phyloP scores from a whole-genome alignment of 805 yeast genomes.

The Pichia ethanolica region DNA sequence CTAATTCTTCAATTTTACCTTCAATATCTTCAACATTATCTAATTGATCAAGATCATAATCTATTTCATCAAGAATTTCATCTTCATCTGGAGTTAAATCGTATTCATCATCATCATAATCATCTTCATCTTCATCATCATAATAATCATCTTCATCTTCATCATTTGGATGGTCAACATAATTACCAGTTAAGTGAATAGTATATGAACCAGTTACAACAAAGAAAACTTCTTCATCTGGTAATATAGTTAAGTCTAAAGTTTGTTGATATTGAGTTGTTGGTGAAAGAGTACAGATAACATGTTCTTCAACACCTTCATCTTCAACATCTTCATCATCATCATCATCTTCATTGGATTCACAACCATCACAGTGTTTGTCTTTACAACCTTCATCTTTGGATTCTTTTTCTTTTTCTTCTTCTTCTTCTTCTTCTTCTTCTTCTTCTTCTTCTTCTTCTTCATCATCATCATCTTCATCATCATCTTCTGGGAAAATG shows the following conservation, averaged over 20 bases:
- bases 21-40: conserved; percentile 67
- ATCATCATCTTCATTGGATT: conserved; percentile 46
- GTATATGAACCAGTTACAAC: conserved; percentile 96
- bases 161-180: conserved; percentile 91
- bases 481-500: conserved; percentile 35
- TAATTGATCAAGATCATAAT: conserved; percentile 51
- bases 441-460: conserved; percentile 28
- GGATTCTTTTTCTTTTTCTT: conserved; percentile 22
- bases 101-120: conserved; percentile 48
- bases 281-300: conserved; percentile 88
- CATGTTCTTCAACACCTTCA: conserved; percentile 74
- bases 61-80: conserved; percentile 46
- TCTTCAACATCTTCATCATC: conserved; percentile 57
- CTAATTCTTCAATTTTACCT: conserved; percentile 65
- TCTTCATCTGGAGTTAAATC: conserved; percentile 75
- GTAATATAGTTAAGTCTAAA: conserved; percentile 79
- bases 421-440: conserved; percentile 23
- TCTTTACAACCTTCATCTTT: conserved; percentile 37
- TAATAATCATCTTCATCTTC: conserved; percentile 48
- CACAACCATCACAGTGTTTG: conserved; percentile 26
- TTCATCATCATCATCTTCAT: conserved; percentile 37
- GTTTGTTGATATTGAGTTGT: conserved; percentile 80
- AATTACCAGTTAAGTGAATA: conserved; percentile 89
- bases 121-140: conserved; percentile 40
- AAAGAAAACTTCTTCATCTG: conserved; percentile 90